Evolutionary conservation across 2,329 filamentous ascomycete genomes (phyloP).

Genomic region (Hymenoscyphus linearis): DNA sequence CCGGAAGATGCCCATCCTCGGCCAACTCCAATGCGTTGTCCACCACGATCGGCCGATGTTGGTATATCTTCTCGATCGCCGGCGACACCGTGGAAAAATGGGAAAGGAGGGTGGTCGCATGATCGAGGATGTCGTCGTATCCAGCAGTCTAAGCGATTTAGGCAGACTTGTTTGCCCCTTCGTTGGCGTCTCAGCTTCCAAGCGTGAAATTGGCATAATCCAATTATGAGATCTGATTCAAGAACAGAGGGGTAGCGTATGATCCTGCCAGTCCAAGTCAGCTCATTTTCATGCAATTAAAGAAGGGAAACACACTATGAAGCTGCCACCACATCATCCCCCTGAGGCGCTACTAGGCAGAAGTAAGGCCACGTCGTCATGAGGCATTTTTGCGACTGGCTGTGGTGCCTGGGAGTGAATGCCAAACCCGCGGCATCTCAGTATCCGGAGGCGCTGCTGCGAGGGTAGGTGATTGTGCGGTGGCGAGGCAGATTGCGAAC

Average conservation of each 20-base stretch:
- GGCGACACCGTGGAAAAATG: constrained; percentile 12
- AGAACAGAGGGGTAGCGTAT: neutral
- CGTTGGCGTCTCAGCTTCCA: constrained; percentile 15
- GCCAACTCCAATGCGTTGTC: constrained; percentile 14
- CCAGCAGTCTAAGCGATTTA: constrained; percentile 14
- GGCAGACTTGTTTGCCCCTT: constrained; percentile 12
- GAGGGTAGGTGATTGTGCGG: constrained; percentile 15
- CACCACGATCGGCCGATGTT: constrained; percentile 15
- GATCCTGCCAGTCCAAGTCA: constrained; percentile 15
- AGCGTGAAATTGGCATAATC: constrained; percentile 8
- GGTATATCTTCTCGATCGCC: constrained; percentile 12
- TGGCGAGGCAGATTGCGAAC: constrained; percentile 16
- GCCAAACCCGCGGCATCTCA: constrained; percentile 1
- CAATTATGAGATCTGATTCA: constrained; percentile 8
- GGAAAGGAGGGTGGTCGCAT: constrained; percentile 10
- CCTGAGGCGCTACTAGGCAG: neutral
- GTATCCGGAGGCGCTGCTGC: constrained; percentile 5
- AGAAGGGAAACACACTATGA: neutral
- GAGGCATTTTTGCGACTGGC: neutral
- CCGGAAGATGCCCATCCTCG: constrained; percentile 16
- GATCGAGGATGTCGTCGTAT: constrained; percentile 4
- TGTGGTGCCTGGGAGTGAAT: neutral
- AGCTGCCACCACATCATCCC: neutral
- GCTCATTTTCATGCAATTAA: constrained; percentile 12
- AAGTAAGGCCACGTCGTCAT: neutral